Evolutionary conservation across 2,329 filamentous ascomycete genomes (phyloP).

Genomic region (Fonsecaea erecta): DNA sequence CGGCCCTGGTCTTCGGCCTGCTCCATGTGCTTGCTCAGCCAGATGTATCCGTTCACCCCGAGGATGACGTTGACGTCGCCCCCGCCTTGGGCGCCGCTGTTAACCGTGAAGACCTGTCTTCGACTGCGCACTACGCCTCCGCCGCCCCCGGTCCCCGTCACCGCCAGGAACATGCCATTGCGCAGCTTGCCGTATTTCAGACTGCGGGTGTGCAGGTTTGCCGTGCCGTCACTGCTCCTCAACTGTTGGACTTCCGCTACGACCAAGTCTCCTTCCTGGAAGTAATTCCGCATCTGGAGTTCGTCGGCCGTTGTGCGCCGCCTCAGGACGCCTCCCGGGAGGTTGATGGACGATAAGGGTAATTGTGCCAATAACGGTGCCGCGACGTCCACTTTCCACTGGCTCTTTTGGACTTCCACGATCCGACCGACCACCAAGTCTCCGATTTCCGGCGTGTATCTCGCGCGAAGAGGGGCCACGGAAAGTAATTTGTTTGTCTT

Average conservation of each 20-base stretch:
- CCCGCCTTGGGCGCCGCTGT: constrained; percentile 50
- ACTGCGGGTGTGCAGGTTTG: constrained; percentile 84
- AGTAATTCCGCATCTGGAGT: constrained; percentile 96
- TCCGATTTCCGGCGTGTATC: constrained; percentile 94
- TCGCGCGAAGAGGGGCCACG: constrained; percentile 83
- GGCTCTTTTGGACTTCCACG: constrained; percentile 86
- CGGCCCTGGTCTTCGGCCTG: constrained; percentile 50
- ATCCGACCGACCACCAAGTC: constrained; percentile 94
- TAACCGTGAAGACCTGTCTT: constrained; percentile 83
- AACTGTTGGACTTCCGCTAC: constrained; percentile 94
- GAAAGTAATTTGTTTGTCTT: constrained; percentile 97
- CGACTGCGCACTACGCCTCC: constrained; percentile 80
- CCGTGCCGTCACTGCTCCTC: constrained; percentile 76
- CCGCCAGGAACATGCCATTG: constrained; percentile 86
- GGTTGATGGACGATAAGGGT: constrained; percentile 86
- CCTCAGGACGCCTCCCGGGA: constrained; percentile 89
- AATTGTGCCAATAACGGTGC: constrained; percentile 83
- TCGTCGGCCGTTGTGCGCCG: constrained; percentile 94
- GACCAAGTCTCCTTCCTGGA: constrained; percentile 89
- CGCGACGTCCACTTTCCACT: constrained; percentile 94
- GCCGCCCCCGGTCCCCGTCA: constrained; percentile 76
- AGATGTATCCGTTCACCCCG: constrained; percentile 96
- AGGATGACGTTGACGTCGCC: constrained; percentile 77
- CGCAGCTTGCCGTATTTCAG: constrained; percentile 94
- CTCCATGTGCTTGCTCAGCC: constrained; percentile 84